Base-by-base conservation (phyloP, 257 asterid species). In the Nicotiana otophora region DNA sequence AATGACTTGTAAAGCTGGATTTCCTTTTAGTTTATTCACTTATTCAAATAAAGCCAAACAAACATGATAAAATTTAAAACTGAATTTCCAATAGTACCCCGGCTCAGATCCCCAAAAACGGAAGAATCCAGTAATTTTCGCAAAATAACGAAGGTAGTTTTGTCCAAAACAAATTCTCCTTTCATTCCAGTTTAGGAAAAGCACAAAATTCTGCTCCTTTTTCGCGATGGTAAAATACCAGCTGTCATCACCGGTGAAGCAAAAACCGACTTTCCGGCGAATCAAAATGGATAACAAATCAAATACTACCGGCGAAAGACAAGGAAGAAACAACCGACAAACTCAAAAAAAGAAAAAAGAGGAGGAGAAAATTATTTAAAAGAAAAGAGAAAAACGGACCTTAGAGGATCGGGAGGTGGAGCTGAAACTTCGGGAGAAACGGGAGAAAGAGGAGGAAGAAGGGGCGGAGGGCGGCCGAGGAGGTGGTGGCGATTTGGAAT, bases 371-470 rank as follows among this genome's bases (percentile, higher is more conserved):
- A 46, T 7, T 15, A 9, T 4, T 7, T 17, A 15, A 8, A 74
- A 75, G 28, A 12, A 26, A 14, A 8, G 51, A 75, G 28, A 12
- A 51, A 33, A 55, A 75, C 83, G 31, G 19, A 86, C 89, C 89
- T 86, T 81, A 11, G 87, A 77, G 31, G 82, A 76, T 17, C 81
- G 81, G n/a, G 69, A 17, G 60, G 77, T 53, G 51, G 60, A 19
- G 64, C 86, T 83, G 80, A 83, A 26, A 64, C 86, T 83, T 39
- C 83, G 83, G 26, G 87, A 77, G 4, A 84, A 83, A 51, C 79
- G 55, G 11, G 84, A 86, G 34, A 82, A 64, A 53, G 83, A 78
- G 16, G 53, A 48, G 12, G 83, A 68, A n/a, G 31, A 63, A 11
- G 61, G 20, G 5, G 16, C 7, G 39, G 79, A 72, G 39, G 81